These are phyloP conservation scores for Otatea glauca DNA, from an alignment of 176 grass and related monocot species.

Conservation along the genomic window DNA sequence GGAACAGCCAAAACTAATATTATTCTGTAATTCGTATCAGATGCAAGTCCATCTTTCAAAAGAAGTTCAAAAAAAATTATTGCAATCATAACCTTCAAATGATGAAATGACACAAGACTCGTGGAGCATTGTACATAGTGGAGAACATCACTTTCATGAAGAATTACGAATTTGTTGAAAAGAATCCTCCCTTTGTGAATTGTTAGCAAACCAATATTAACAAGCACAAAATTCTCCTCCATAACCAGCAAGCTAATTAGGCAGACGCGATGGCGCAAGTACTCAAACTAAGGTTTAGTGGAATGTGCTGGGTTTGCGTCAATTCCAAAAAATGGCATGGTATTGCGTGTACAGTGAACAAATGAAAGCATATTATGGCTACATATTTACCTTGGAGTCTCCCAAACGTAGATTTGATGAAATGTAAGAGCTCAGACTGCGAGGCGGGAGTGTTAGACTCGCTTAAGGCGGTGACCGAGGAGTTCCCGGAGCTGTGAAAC, in stretches of 20 bases:
- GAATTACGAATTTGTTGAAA: not conserved
- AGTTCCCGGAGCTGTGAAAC: constrained; percentile 40
- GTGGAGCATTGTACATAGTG: not conserved
- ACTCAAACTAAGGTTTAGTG: not conserved
- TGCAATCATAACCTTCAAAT: not conserved
- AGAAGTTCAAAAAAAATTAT: not conserved
- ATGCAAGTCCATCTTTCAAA: constrained; percentile 11
- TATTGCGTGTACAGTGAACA: not conserved
- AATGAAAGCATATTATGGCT: not conserved
- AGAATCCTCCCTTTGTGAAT: not conserved
- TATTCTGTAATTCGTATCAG: constrained; percentile 1
- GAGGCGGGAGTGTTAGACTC: constrained; percentile 9
- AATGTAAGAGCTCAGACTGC: constrained; percentile 48
- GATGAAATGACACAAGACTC: not conserved
- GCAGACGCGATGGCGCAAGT: not conserved
- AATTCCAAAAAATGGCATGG: not conserved
- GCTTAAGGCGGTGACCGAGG: not conserved
- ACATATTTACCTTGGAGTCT: constrained; percentile 48
- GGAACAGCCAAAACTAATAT: not conserved
- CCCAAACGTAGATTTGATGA: constrained; percentile 59
- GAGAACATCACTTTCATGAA: not conserved
- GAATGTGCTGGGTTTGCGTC: not conserved
- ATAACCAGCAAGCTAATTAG: constrained; percentile 1
- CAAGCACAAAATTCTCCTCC: not conserved
- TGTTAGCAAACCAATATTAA: not conserved